A percentile compares a stretch with the other conserved stretches of the same genome.
These are phyloP conservation scores for Rheum nobile DNA, from an alignment of 148 eudicot species.

Conservation along the genomic window DNA sequence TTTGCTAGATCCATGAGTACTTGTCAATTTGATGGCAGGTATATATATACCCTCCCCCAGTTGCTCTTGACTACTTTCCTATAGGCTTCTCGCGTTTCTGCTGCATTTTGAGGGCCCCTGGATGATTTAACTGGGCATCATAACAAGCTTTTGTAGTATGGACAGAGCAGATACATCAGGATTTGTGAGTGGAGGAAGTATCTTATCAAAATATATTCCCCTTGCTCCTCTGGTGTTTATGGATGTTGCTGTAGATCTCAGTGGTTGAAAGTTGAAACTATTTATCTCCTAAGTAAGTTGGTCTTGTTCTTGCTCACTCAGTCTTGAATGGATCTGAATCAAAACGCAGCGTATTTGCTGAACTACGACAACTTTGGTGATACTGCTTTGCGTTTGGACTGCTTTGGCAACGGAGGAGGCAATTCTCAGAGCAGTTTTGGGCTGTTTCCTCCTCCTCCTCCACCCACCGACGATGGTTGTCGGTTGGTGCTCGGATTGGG, in stretches of 20 bases:
- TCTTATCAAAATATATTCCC: constrained; percentile 22
- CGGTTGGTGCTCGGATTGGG: constrained; percentile 87
- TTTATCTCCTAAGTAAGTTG: not conserved
- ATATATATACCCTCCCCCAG: not conserved
- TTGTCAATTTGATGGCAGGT: not conserved
- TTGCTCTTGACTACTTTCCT: not conserved
- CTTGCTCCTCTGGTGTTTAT: constrained; percentile 23
- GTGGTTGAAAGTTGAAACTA: constrained; percentile 16
- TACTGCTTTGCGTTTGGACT: constrained; percentile 68
- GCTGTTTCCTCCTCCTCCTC: constrained; percentile 9
- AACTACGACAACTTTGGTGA: constrained; percentile 35
- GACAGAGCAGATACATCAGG: constrained; percentile 81
- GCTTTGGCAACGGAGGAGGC: constrained; percentile 53
- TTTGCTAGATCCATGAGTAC: not conserved
- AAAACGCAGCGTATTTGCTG: constrained; percentile 16
- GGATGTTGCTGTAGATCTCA: constrained; percentile 17
- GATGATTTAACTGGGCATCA: not conserved
- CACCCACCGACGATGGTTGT: constrained; percentile 67
- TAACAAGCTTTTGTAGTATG: constrained; percentile 23
- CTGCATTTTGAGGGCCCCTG: not conserved
- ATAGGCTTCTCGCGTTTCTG: not conserved
- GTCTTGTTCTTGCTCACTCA: constrained; percentile 13
- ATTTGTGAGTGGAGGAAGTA: constrained; percentile 73
- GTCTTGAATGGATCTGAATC: constrained; percentile 41
- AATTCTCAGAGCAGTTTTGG: constrained; percentile 18